phyloP scores from a whole-genome alignment of 176 grass and related monocot species.

The Ampelocalamus luodianensis region DNA sequence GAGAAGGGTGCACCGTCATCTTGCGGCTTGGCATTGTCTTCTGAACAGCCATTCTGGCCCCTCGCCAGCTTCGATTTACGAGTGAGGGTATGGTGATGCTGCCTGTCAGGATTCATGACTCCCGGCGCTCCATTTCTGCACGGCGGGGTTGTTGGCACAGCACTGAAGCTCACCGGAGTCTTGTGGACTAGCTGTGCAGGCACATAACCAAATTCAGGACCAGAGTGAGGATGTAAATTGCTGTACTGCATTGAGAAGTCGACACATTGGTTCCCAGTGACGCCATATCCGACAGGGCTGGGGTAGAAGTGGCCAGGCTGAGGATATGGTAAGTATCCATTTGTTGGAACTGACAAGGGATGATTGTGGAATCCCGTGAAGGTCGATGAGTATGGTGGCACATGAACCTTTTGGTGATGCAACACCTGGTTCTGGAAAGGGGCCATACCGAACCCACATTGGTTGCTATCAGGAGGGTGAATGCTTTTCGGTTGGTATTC shows the following conservation, averaged over 20 bases:
- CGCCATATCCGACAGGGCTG: conserved; percentile 55
- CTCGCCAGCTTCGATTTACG: conserved; percentile 21
- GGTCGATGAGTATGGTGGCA: conserved; percentile 50
- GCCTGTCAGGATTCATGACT: conserved; percentile 48
- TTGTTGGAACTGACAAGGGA: conserved; percentile 52
- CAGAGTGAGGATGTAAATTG: conserved; percentile 52
- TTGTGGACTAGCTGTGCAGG: conserved; percentile 51
- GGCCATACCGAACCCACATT: conserved; percentile 25
- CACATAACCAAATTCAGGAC: conserved; percentile 54
- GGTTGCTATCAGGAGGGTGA: conserved; percentile 32
- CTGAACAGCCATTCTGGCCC: conserved; percentile 24
- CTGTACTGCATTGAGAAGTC: conserved; percentile 63
- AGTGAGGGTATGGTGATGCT: conserved; percentile 4
- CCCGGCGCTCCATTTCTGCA: conserved; percentile 32
- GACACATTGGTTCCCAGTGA: conserved; percentile 37
- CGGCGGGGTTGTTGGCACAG: not conserved
- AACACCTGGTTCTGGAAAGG: conserved; percentile 36
- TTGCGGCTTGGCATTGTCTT: conserved; percentile 28
- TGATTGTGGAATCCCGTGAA: conserved; percentile 61
- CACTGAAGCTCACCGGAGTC: conserved; percentile 41
- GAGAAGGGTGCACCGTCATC: conserved; percentile 58
- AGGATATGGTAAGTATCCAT: conserved; percentile 64
- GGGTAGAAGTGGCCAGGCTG: conserved; percentile 62
- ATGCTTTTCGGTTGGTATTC: conserved; percentile 44
- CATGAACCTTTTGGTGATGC: conserved; percentile 54